These are phyloP conservation scores for Trichoderma harzianum DNA, from an alignment of 2,329 filamentous ascomycete species.

Conservation along the genomic window DNA sequence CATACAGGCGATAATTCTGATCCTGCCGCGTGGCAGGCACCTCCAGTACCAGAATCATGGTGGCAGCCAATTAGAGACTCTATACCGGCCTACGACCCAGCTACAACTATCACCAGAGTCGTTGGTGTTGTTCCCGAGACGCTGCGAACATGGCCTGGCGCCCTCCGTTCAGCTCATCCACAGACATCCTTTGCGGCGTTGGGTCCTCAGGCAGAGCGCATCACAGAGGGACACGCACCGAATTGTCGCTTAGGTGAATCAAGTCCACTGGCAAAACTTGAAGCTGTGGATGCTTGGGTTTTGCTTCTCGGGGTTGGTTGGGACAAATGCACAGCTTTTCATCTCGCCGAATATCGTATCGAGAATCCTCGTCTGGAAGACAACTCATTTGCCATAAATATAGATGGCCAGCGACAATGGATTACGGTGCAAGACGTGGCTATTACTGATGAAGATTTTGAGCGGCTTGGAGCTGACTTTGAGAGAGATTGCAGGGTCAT, in stretches of 20 bases:
- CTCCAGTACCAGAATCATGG: constrained; percentile 21
- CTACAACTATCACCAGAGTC: not conserved
- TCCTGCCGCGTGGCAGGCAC: constrained; percentile 19
- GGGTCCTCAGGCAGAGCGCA: constrained; percentile 6
- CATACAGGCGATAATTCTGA: constrained; percentile 22
- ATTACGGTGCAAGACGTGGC: not conserved
- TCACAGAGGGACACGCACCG: not conserved
- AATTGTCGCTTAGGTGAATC: not conserved
- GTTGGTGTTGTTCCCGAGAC: constrained; percentile 21
- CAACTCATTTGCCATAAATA: not conserved
- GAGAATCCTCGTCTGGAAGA: not conserved
- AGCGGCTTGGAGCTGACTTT: not conserved
- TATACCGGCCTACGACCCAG: constrained; percentile 18
- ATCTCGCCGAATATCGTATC: not conserved
- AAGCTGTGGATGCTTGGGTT: not conserved
- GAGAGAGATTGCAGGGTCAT: not conserved
- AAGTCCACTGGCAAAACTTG: not conserved
- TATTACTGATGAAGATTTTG: not conserved
- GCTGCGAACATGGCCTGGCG: constrained; percentile 21
- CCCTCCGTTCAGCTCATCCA: constrained; percentile 21
- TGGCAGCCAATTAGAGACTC: constrained; percentile 21
- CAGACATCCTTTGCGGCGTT: constrained; percentile 22
- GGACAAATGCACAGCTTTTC: not conserved
- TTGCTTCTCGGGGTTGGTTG: not conserved
- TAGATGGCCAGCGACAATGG: not conserved